Evolutionary conservation across 108 stramenopile species (phyloP).

Genomic region (Nitzschia sp.): DNA sequence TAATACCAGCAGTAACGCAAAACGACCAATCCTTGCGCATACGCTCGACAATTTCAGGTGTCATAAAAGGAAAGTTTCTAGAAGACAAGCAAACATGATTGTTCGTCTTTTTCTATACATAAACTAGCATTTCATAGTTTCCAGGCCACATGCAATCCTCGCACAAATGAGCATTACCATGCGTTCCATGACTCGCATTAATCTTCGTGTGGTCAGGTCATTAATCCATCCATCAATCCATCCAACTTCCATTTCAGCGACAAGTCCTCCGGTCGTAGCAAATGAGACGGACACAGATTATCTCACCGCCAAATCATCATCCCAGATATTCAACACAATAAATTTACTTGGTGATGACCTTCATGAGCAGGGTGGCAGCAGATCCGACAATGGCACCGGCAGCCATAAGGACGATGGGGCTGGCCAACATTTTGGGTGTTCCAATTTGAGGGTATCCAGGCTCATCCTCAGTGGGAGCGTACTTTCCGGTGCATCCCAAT

Average conservation of each 20-base stretch:
- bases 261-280: too few relatives aligned
- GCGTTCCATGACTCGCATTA: background rate
- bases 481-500: conserved; percentile 73
- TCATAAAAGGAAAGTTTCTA: too few relatives aligned
- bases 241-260: too few relatives aligned
- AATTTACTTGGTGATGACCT: conserved; percentile 38
- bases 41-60: too few relatives aligned
- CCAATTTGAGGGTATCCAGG: conserved; percentile 50
- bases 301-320: too few relatives aligned
- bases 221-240: background rate
- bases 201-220: background rate
- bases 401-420: conserved; percentile 46
- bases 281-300: too few relatives aligned
- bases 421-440: conserved; percentile 30
- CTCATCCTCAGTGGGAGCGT: conserved; percentile 47
- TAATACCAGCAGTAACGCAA: too few relatives aligned
- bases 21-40: too few relatives aligned
- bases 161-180: conserved; percentile 14
- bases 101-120: background rate
- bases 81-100: too few relatives aligned
- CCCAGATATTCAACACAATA: background rate
- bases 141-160: conserved; percentile 11
- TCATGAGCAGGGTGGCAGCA: conserved; percentile 48
- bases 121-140: background rate
- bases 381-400: conserved; percentile 57